phyloP scores from a whole-genome alignment of 495 filamentous ascomycete genomes.

The Parachaetomium inaequale region DNA sequence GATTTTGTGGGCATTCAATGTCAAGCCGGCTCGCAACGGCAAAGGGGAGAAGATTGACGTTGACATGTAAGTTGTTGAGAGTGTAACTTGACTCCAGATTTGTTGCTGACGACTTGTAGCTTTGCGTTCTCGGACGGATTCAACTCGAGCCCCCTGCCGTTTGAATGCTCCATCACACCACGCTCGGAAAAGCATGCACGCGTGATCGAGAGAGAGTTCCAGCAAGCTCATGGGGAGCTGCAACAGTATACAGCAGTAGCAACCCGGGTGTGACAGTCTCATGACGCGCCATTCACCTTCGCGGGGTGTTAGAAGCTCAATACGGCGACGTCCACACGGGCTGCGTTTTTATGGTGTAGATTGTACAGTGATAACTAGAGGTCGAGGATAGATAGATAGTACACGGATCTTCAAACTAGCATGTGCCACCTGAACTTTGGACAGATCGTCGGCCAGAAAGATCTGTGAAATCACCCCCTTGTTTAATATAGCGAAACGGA shows the following conservation, averaged over 20 bases:
- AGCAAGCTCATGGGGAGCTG: conserved; percentile 29
- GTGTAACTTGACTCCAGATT: neutral
- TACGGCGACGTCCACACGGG: neutral
- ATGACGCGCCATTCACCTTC: neutral
- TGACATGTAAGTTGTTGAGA: conserved; percentile 38
- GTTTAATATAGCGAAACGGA: no score
- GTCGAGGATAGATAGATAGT: no score
- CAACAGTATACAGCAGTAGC: conserved; percentile 25
- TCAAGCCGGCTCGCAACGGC: conserved; percentile 44
- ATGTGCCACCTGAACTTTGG: no score
- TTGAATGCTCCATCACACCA: conserved; percentile 43
- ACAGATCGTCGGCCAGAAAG: no score
- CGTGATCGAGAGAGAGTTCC: conserved; percentile 33
- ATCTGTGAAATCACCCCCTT: no score
- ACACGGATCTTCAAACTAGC: no score
- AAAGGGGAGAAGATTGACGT: conserved; percentile 47
- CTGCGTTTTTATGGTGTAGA: no score
- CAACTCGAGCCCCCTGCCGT: conserved; percentile 50
- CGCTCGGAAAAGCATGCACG: conserved; percentile 32
- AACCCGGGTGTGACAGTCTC: neutral
- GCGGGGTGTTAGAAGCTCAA: neutral
- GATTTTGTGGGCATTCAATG: conserved; percentile 50
- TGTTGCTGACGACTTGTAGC: conserved; percentile 17
- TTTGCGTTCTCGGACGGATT: conserved; percentile 52
- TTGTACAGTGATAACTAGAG: no score